phyloP scores from a whole-genome alignment of 306 rosid species.

The Sesbania bispinosa region DNA sequence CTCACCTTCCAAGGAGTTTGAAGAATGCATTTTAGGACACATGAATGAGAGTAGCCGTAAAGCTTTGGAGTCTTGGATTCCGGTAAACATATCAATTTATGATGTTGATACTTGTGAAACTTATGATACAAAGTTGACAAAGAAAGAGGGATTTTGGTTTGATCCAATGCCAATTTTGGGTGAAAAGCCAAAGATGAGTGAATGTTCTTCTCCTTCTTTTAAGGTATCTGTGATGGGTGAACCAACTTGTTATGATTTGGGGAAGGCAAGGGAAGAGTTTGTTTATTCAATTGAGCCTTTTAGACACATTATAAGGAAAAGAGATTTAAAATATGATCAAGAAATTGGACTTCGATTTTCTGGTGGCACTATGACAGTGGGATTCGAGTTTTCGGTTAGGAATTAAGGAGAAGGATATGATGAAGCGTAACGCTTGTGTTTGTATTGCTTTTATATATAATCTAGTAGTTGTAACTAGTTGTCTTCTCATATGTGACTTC shows the following conservation, averaged over 20 bases:
- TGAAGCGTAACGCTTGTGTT: too few relatives aligned
- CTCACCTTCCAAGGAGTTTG: conserved; percentile 38
- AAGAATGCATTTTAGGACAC: conserved; percentile 35
- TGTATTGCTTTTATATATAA: too few relatives aligned
- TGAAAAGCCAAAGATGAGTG: conserved; percentile 27
- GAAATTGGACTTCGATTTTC: conserved; percentile 51
- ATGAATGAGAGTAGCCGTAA: conserved; percentile 38
- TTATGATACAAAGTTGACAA: conserved; percentile 38
- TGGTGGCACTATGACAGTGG: not conserved
- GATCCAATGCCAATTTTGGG: conserved; percentile 41
- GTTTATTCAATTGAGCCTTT: conserved; percentile 52
- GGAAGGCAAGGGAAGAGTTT: conserved; percentile 38
- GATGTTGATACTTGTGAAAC: conserved; percentile 55
- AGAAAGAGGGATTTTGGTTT: conserved; percentile 55
- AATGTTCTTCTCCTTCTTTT: not conserved
- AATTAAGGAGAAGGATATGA: too few relatives aligned
- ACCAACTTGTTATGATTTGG: conserved; percentile 27
- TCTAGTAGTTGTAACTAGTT: too few relatives aligned
- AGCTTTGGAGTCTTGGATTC: conserved; percentile 38
- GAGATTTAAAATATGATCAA: conserved; percentile 42
- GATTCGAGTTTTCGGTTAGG: conserved; percentile 43
- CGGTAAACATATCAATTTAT: conserved; percentile 37
- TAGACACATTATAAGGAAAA: conserved; percentile 30
- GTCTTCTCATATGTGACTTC: too few relatives aligned
- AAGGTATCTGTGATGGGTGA: conserved; percentile 3